Percentiles rank a stretch among this genome's conserved stretches.
phyloP scores from a whole-genome alignment of 2,329 filamentous ascomycete genomes.

The Xylogone sp. region DNA sequence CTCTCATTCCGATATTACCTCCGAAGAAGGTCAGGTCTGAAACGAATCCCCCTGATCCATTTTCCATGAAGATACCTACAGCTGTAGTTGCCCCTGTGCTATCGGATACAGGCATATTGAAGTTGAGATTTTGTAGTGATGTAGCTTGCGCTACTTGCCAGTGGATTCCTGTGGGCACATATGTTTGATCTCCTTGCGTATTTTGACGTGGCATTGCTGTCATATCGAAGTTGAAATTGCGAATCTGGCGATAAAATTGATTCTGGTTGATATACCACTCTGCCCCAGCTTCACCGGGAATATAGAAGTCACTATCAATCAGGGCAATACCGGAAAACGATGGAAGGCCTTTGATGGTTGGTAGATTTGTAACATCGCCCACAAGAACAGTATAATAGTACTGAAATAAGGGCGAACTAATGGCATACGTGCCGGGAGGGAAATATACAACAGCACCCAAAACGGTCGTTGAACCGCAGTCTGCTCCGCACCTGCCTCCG shows the following conservation, averaged over 20 bases:
- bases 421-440: conserved; percentile 76
- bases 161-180: conserved; percentile 54
- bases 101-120: too few relatives aligned
- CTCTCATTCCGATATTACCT: conserved; percentile 54
- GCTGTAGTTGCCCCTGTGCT: conserved; percentile 40
- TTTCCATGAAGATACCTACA: conserved; percentile 56
- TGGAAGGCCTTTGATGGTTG: conserved; percentile 69
- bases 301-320: conserved; percentile 57
- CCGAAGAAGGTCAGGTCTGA: conserved; percentile 57
- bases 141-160: conserved; percentile 51
- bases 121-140: conserved; percentile 53
- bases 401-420: conserved; percentile 74
- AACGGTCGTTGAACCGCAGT: too few relatives aligned
- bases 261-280: background rate
- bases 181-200: too few relatives aligned
- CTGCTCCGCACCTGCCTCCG: conserved; percentile 50
- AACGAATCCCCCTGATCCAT: conserved; percentile 47
- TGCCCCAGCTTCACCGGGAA: background rate
- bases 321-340: conserved; percentile 78
- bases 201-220: conserved; percentile 16
- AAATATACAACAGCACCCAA: conserved; percentile 92
- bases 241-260: conserved; percentile 32
- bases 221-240: conserved; percentile 60
- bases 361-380: conserved; percentile 66
- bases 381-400: conserved; percentile 49